Evolutionary conservation across 768 basidiomycete genomes (phyloP).

Genomic region (Peribolospora baueri): DNA sequence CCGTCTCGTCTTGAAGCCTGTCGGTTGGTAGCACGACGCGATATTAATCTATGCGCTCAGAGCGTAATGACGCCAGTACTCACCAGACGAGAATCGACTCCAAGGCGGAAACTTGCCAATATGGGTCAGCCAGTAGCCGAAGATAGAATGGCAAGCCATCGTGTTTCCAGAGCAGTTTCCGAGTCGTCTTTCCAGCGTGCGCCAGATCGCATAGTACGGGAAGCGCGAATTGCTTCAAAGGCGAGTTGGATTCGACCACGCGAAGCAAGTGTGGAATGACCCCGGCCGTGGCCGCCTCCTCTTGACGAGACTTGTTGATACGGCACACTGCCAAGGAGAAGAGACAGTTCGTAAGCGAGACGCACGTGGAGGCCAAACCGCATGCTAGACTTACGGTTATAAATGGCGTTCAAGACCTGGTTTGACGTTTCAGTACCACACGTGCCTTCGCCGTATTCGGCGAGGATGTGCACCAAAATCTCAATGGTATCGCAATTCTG

Average conservation of each 20-base stretch:
- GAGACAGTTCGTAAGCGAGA: background rate
- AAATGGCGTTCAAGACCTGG: too few species aligned
- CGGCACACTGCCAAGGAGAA: slow-evolving; percentile 33
- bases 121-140: slow-evolving; percentile 53
- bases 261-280: slow-evolving; percentile 77
- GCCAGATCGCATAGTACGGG: slow-evolving; percentile 92
- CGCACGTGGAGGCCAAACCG: too few species aligned
- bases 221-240: slow-evolving; percentile 85
- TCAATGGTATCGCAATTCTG: slow-evolving; percentile 92
- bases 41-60: background rate
- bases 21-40: background rate
- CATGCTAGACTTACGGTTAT: too few species aligned
- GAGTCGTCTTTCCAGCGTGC: slow-evolving; percentile 76
- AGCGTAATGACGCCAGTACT: slow-evolving; percentile 11
- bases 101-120: slow-evolving; percentile 74
- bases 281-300: slow-evolving; percentile 88
- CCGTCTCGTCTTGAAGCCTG: slow-evolving; percentile 87
- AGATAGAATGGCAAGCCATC: slow-evolving; percentile 66
- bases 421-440: slow-evolving; percentile 40
- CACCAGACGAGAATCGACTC: slow-evolving; percentile 80
- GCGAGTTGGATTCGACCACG: slow-evolving; percentile 67
- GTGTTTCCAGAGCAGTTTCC: slow-evolving; percentile 75
- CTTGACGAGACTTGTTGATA: slow-evolving; percentile 77
- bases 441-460: slow-evolving; percentile 49
- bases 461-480: slow-evolving; percentile 60